Conservation (phyloP, 2,329 filamentous ascomycete genomes). For the Diaporthe aspalathi region DNA sequence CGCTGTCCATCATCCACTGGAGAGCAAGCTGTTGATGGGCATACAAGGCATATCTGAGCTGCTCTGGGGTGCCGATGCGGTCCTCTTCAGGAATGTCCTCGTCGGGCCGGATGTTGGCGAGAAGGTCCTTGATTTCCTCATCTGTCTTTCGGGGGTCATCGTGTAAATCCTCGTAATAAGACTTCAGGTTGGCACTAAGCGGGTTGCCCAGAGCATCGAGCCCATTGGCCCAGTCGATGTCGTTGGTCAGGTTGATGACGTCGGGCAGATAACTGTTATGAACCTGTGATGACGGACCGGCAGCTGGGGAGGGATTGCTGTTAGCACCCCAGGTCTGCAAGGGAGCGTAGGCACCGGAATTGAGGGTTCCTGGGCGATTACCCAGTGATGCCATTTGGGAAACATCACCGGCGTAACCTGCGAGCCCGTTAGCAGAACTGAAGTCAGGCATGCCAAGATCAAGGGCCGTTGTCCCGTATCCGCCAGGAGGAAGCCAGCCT, state of each 20-base stretch:
- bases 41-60: slow-evolving; percentile 76
- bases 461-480: slow-evolving; percentile 6
- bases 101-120: slow-evolving; percentile 80
- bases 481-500: slow-evolving; percentile 28
- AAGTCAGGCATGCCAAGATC: neutral
- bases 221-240: slow-evolving; percentile 51
- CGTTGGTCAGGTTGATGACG: slow-evolving; percentile 53
- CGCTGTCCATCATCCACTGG: slow-evolving; percentile 80
- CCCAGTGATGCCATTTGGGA: neutral
- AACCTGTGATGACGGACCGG: slow-evolving; percentile 21
- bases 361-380: slow-evolving; percentile 40
- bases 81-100: slow-evolving; percentile 71
- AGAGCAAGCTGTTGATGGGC: slow-evolving; percentile 84
- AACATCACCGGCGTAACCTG: slow-evolving; percentile 8
- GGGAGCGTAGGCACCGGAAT: slow-evolving; percentile 40
- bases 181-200: slow-evolving; percentile 48
- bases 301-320: neutral
- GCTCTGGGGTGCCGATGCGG: slow-evolving; percentile 75
- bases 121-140: slow-evolving; percentile 76
- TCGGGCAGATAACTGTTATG: slow-evolving; percentile 44
- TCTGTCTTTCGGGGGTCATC: slow-evolving; percentile 55
- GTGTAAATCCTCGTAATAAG: slow-evolving; percentile 50
- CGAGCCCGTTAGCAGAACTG: slow-evolving; percentile 2
- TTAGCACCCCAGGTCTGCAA: slow-evolving; percentile 20
- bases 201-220: slow-evolving; percentile 52